Evolutionary conservation across 1,139 yeast genomes (phyloP).

Genomic region (Geotrichum macrosporum): DNA sequence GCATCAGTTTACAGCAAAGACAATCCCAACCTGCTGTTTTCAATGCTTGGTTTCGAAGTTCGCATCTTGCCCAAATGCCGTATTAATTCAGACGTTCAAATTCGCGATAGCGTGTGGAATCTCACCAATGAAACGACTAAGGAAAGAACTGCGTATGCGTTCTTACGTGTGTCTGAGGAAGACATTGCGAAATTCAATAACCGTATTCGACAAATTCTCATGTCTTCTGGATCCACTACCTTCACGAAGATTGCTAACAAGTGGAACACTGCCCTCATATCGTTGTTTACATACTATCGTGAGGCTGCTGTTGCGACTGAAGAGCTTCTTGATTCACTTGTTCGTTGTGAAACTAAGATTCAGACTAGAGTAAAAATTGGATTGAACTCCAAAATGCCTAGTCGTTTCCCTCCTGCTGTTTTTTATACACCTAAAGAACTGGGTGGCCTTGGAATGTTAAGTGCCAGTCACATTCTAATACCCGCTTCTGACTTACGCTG

Average conservation of each 20-base stretch:
- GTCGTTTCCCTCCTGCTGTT: conserved; percentile 97
- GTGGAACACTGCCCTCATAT: conserved; percentile 91
- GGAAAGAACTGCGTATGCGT: conserved; percentile 88
- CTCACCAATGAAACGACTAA: conserved; percentile 64
- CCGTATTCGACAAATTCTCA: conserved; percentile 80
- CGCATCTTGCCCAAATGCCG: conserved; percentile 76
- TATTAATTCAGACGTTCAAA: conserved; percentile 39
- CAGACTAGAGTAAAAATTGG: conserved; percentile 96
- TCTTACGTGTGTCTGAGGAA: conserved; percentile 71
- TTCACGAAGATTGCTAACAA: conserved; percentile 91
- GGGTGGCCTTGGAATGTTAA: conserved; percentile 96
- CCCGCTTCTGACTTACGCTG: conserved; percentile 90
- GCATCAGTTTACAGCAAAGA: conserved; percentile 88
- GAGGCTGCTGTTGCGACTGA: conserved; percentile 91
- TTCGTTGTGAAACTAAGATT: conserved; percentile 86
- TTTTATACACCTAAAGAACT: conserved; percentile 95
- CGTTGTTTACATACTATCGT: conserved; percentile 82
- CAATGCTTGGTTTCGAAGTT: conserved; percentile 95
- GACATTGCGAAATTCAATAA: conserved; percentile 79
- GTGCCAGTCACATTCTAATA: conserved; percentile 92
- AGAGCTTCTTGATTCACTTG: conserved; percentile 70
- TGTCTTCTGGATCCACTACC: conserved; percentile 95
- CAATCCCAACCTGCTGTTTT: conserved; percentile 79
- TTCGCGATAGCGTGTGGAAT: conserved; percentile 89
- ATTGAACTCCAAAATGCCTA: conserved; percentile 95